A percentile compares a stretch with the other conserved stretches of the same genome.
Evolutionary conservation across 2,329 filamentous ascomycete species (phyloP).

Genomic region (Alternaria panax): DNA sequence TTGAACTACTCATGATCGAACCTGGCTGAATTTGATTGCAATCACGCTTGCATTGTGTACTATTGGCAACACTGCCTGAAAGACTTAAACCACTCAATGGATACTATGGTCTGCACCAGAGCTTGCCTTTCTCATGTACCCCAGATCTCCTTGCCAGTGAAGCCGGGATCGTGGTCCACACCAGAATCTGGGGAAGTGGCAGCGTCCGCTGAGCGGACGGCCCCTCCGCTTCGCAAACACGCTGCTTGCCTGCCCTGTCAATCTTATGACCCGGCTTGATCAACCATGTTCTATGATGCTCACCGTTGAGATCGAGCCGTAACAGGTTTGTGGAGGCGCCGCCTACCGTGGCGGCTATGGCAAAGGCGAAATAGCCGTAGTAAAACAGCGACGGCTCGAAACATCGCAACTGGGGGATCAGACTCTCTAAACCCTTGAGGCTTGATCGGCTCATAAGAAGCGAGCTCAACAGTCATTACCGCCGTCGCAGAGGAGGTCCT

Average conservation of each 20-base stretch:
- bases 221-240: constrained; percentile 9
- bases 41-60: constrained; percentile 1
- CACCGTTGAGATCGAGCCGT: constrained; percentile 19
- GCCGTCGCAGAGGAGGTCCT: constrained; percentile 16
- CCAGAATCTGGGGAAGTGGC: constrained; percentile 13
- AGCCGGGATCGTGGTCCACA: constrained; percentile 13
- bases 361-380: constrained; percentile 17
- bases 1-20: constrained; percentile 4
- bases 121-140: constrained; percentile 12
- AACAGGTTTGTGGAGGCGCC: constrained; percentile 5
- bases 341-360: constrained; percentile 22
- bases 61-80: constrained; percentile 7
- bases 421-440: constrained; percentile 8
- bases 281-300: constrained; percentile 13
- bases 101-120: constrained; percentile 4
- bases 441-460: constrained; percentile 12
- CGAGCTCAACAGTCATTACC: constrained; percentile 18
- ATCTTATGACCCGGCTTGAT: constrained; percentile 14
- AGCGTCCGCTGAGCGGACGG: constrained; percentile 23
- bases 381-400: constrained; percentile 12
- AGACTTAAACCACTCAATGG: constrained; percentile 5
- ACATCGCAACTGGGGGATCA: constrained; percentile 20
- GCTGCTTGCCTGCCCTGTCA: constrained; percentile 11
- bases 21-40: constrained; percentile 5
- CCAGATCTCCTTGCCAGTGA: constrained; percentile 19